Evolutionary conservation across 805 yeast genomes (phyloP), one percentile per base, ranked within the genome.

Genomic region (Candida montana): DNA sequence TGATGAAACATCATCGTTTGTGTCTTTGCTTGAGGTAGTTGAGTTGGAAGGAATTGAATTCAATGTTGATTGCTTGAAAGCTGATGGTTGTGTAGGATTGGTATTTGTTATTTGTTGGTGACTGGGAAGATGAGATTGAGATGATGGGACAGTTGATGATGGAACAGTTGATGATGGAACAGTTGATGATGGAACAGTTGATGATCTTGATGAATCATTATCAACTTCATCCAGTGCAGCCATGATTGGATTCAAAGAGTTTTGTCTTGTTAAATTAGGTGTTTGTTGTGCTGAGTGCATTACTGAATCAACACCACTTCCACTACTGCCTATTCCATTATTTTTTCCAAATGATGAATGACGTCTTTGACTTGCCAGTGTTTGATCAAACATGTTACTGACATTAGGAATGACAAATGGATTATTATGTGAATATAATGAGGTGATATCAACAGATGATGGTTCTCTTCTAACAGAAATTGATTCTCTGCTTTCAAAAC

Each of bases 371-470:
- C 41, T 37, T 29, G 33, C 35, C 11, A 41, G 7, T n/a, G 23
- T 41, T 7, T 32, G 17, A 13, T 34, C 23, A 13, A 38, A 29
- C 15, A 39, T 10, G 17, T 28, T 43, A 9, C 35, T 8, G 12
- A 34, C 41, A 33, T 33, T 36, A 20, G 44, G 42, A 21, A 39
- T 39, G 2, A 42, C 31, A n/a, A 45, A 38, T 39, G 54, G 48
- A 23, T 46, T 30, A 11, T 28, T 39, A 16, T 40, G 40, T n/a
- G 50, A 52, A 30, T 62, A 64, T 31, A 66, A 49, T 1, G 68
- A 64, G 1, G 69, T 65, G 5, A 65, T 63, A 43, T 65, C 70
- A 29, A 63, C 63, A 3, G 68, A 60, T 0, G 63, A 49, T 10
- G 55, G 48, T 27, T 54, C 54, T 13, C 54, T 44, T 35, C 61